Evolutionary conservation across 192 early-diverging fungal species (phyloP).

Genomic region (Piromyces sp.): DNA sequence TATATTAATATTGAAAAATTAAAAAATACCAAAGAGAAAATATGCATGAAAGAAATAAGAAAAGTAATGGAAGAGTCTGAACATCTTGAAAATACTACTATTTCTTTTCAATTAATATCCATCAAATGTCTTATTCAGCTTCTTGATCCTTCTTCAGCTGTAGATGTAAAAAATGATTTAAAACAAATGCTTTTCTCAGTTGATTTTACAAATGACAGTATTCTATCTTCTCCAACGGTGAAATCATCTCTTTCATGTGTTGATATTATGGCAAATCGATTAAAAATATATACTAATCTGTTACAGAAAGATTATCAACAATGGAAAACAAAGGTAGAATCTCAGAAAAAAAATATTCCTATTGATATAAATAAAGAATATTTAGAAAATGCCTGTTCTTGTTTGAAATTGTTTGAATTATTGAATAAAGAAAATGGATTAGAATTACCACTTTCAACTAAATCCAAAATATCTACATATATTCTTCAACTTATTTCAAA

Average conservation of each 20-base stretch:
- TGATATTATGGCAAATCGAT: background rate
- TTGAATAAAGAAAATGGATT: background rate
- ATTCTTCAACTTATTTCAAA: background rate
- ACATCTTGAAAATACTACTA: background rate
- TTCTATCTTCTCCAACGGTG: background rate
- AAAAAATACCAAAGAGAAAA: background rate
- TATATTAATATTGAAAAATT: background rate
- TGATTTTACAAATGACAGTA: background rate
- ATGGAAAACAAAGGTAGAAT: background rate
- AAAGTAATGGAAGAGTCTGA: background rate
- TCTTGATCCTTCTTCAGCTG: background rate
- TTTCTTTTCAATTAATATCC: background rate
- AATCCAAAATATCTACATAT: background rate
- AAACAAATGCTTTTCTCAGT: background rate
- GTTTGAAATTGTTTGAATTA: background rate
- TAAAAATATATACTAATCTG: background rate
- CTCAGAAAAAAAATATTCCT: background rate
- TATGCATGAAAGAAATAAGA: background rate
- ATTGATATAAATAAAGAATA: background rate
- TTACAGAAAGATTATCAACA: background rate
- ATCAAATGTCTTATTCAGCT: background rate
- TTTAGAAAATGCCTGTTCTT: background rate
- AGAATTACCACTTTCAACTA: background rate
- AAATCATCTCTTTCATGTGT: background rate
- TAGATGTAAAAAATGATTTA: background rate